Evolutionary conservation across 2,329 filamentous ascomycete genomes (phyloP), one percentile per base, ranked within the genome.

Genomic region (Penicillium palitans): DNA sequence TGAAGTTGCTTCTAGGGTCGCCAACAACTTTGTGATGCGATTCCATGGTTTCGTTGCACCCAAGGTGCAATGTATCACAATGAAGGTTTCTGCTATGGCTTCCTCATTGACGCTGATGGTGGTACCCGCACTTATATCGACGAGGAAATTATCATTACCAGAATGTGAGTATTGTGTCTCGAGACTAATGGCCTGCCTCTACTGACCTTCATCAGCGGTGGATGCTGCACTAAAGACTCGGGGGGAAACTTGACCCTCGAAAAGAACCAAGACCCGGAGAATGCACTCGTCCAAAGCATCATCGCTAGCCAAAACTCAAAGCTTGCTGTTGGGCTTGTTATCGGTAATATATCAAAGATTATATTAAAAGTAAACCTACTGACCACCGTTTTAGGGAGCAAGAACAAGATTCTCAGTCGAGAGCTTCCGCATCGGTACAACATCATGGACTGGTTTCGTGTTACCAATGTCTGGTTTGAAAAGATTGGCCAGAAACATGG

Each of bases 391-490:
- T 6, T 42, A 81, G 86, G 88, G 1, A 70, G 80, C 17, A 71
- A 80, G 53, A 84, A 86, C 61, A 68, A 70, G 4, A 69, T 79
- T 24, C 77, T 82, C 19, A 77, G 79, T 0, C 80, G 79, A 1
- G 74, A 78, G 27, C 75, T 87, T 8, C 82, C 83, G 0, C 79
- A 87, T 57, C 75, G 80, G 0, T 91, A 87, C 66, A 86, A 83
- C 55, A 84, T 91, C 0, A 77, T 92, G 42, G 87, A 80, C n/a
- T 86, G 81, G 70, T 92, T 90, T 69, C 84, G 86, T 49, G 77
- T 90, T 13, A 89, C 87, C 0, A 78, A 88, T 49, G 78, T 91
- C 0, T 93, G 89, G 89, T 78, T 74, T 12, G 89, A 93, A 65
- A 81, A 79, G 59, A 70, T 77, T 1, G 70, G 69, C 2, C 66